Evolutionary conservation across 83 land plant genomes (phyloP).

Genomic region (Picea abies): DNA sequence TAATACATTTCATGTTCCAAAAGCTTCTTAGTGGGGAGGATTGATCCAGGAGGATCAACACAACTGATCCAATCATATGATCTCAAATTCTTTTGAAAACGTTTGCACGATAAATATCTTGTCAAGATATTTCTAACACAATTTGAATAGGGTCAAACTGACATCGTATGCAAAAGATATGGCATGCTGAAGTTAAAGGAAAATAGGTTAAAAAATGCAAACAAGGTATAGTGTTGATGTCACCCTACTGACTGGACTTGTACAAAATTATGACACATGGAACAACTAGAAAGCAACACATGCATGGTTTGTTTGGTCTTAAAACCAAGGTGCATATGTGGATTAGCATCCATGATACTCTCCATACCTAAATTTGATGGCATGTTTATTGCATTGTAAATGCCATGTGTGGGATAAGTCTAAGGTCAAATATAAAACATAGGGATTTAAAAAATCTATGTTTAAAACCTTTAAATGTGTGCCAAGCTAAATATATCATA

Average conservation of each 20-base stretch:
- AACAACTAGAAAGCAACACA: not conserved
- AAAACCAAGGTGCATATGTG: too few relatives aligned
- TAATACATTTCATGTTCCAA: too few relatives aligned
- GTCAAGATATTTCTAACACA: not conserved
- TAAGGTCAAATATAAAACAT: too few relatives aligned
- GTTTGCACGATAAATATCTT: not conserved
- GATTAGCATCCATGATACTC: too few relatives aligned
- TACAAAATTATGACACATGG: not conserved
- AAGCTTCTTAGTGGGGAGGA: too few relatives aligned
- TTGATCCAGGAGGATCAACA: not conserved
- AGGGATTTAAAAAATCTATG: too few relatives aligned
- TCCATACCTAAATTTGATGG: too few relatives aligned
- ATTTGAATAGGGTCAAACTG: not conserved
- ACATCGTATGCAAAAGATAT: not conserved
- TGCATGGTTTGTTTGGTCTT: too few relatives aligned
- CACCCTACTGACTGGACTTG: not conserved
- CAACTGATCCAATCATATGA: not conserved
- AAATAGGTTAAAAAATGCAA: not conserved
- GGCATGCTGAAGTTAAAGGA: not conserved
- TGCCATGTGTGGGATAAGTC: too few relatives aligned
- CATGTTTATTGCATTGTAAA: too few relatives aligned
- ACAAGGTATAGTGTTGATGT: not conserved
- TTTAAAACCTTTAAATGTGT: too few relatives aligned
- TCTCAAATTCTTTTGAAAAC: not conserved
- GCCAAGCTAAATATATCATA: too few relatives aligned